These are phyloP conservation scores for Bretschneidera sinensis DNA, from an alignment of 345 rosid genomes.

Conservation along the genomic window DNA sequence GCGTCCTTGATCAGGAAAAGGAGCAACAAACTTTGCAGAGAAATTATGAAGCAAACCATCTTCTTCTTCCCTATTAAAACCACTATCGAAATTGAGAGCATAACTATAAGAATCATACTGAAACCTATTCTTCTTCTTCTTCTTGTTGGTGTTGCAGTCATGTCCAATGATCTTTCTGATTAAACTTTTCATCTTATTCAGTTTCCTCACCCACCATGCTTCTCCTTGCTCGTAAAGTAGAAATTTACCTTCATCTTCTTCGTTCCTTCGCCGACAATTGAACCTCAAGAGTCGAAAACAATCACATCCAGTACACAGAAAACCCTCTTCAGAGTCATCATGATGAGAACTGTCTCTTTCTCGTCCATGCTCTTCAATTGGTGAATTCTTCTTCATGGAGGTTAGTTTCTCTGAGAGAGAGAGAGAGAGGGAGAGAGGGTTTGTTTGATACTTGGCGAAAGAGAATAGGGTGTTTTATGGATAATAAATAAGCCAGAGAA, in stretches of 20 bases:
- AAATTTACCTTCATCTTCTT: not conserved
- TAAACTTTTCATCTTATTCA: constrained; percentile 42
- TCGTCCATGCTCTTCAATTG: too few species aligned
- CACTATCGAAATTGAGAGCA: constrained; percentile 49
- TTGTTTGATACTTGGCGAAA: too few species aligned
- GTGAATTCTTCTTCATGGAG: too few species aligned
- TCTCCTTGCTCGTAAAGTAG: constrained; percentile 17
- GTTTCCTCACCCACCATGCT: constrained; percentile 29
- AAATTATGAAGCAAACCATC: constrained; percentile 21
- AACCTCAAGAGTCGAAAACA: constrained; percentile 35
- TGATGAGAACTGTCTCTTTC: too few species aligned
- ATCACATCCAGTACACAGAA: too few species aligned
- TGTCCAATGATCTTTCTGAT: constrained; percentile 39
- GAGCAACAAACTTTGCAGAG: constrained; percentile 30
- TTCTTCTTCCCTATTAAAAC: constrained; percentile 29
- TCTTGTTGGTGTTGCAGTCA: constrained; percentile 20
- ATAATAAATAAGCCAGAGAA: too few species aligned
- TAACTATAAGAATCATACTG: constrained; percentile 49
- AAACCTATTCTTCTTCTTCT: constrained; percentile 16
- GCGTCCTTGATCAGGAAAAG: constrained; percentile 8
- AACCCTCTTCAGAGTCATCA: too few species aligned
- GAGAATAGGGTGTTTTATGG: too few species aligned
- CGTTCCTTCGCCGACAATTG: constrained; percentile 18
- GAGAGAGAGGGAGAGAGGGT: too few species aligned
- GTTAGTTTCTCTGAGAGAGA: too few species aligned